phyloP scores from a whole-genome alignment of 176 grass and related monocot species.

The Eremochloa ophiuroides region DNA sequence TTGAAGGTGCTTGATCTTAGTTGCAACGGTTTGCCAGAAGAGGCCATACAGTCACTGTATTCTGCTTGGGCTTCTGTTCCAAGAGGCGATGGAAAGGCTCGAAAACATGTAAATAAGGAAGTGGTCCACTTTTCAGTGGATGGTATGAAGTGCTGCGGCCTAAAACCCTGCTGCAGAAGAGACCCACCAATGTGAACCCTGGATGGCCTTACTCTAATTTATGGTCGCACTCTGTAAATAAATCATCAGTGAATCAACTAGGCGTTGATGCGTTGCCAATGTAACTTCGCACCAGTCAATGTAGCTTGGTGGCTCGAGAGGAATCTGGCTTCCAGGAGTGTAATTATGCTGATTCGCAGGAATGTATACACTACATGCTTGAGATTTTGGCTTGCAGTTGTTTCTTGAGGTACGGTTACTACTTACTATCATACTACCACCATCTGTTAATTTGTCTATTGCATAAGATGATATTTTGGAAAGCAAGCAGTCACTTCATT shows the following conservation, averaged over 20 bases:
- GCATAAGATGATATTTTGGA: neutral
- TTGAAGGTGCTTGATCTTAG: conserved; percentile 84
- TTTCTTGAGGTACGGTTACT: neutral
- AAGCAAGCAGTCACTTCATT: neutral
- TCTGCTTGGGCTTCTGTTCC: conserved; percentile 57
- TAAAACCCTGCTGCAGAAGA: conserved; percentile 80
- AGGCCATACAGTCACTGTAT: conserved; percentile 50
- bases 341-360: neutral
- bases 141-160: conserved; percentile 52
- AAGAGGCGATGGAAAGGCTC: conserved; percentile 32
- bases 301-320: neutral
- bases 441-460: neutral
- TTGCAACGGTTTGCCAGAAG: conserved; percentile 48
- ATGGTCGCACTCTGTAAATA: neutral
- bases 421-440: neutral
- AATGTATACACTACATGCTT: neutral
- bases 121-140: conserved; percentile 72
- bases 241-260: conserved; percentile 17
- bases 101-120: conserved; percentile 60
- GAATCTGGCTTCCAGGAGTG: neutral
- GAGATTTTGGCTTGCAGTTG: neutral
- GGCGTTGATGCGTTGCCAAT: neutral
- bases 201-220: neutral
- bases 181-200: conserved; percentile 36
- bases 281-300: neutral